These are phyloP conservation scores for Penicillium ochrochloron DNA, from an alignment of 495 filamentous ascomycete genomes.

Conservation along the genomic window DNA sequence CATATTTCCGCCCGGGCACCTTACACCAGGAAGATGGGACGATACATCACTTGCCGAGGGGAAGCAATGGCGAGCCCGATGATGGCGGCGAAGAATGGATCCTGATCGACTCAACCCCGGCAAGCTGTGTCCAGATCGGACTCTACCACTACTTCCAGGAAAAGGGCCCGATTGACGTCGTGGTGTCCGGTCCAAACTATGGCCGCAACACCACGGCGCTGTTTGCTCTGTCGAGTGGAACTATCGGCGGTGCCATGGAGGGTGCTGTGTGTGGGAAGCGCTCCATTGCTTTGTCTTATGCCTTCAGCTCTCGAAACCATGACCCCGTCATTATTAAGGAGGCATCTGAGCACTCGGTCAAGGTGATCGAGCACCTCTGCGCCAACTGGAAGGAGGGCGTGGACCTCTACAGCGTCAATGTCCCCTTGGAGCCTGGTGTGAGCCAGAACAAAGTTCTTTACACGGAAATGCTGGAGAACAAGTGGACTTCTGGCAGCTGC, in stretches of 20 bases:
- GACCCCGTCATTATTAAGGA: slow-evolving; percentile 76
- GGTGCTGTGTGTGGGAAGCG: slow-evolving; percentile 80
- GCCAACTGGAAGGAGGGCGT: slow-evolving; percentile 74
- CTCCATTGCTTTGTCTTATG: slow-evolving; percentile 84
- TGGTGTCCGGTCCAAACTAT: slow-evolving; percentile 92
- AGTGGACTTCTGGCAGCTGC: slow-evolving; percentile 80
- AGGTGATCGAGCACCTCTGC: slow-evolving; percentile 76
- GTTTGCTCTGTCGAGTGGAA: slow-evolving; percentile 88
- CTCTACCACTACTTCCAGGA: slow-evolving; percentile 85
- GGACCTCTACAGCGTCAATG: slow-evolving; percentile 86
- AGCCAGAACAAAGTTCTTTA: slow-evolving; percentile 71
- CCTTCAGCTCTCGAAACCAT: slow-evolving; percentile 81
- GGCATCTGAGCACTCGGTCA: slow-evolving; percentile 70
- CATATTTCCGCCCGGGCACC: slow-evolving; percentile 79
- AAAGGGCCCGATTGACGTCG: slow-evolving; percentile 78
- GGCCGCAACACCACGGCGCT: slow-evolving; percentile 91
- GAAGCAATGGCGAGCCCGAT: slow-evolving; percentile 65
- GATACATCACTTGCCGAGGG: slow-evolving; percentile 58
- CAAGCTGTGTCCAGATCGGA: slow-evolving; percentile 87
- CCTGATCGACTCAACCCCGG: slow-evolving; percentile 86
- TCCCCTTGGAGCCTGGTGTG: slow-evolving; percentile 75
- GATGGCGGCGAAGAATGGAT: slow-evolving; percentile 83
- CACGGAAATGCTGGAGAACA: slow-evolving; percentile 85
- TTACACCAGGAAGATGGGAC: slow-evolving; percentile 70
- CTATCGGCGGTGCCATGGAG: slow-evolving; percentile 89